Evolutionary conservation across 805 yeast species (phyloP), one percentile per base, ranked within the genome.

Genomic region (Lipomyces chichibuensis): DNA sequence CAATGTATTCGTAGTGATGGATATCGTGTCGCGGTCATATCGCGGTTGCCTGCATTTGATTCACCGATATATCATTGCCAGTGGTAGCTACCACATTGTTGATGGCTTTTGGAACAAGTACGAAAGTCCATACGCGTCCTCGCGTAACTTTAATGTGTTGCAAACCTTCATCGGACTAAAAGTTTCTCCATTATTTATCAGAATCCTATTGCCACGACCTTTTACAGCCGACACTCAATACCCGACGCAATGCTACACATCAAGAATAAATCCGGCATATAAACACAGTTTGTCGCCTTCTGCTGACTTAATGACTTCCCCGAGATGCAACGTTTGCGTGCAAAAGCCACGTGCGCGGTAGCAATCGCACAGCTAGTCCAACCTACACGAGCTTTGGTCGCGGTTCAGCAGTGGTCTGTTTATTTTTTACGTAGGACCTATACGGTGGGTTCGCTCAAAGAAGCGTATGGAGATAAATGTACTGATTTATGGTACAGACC

Each of bases 1-100:
- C 71, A 69, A 53, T 69, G 71, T n/a, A 69, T 58, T 37, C 65
- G 56, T 2, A 66, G 39, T 13, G 33, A 49, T 13, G 71, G 71
- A 49, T 64, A 67, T 46, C 20, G 32, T 25, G 49, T 17, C 60
- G 49, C 25, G 8, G 29, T 25, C 33, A 29, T 29, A 9, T 43
- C 23, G 7, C n/a, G 9, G 6, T n/a, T 23, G 23, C 25, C 23
- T n/a, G 25, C 49, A 17, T n/a, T 13, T 43, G 14, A 43, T 17
- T 43, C 49, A 43, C 9, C 32, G 55, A 52, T 52, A 23, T 52
- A 23, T 52, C 55, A 25, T 52, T 7, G 49, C 49, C 11, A 43
- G 11, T 3, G 23, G 49, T 11, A 3, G 23, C 1, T 43, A 13
- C 6, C 9, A 8, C 14, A 3, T 17, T 17, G 23, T n/a, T 17